phyloP scores from a whole-genome alignment of 768 basidiomycete genomes.

The Boletus reticuloceps region DNA sequence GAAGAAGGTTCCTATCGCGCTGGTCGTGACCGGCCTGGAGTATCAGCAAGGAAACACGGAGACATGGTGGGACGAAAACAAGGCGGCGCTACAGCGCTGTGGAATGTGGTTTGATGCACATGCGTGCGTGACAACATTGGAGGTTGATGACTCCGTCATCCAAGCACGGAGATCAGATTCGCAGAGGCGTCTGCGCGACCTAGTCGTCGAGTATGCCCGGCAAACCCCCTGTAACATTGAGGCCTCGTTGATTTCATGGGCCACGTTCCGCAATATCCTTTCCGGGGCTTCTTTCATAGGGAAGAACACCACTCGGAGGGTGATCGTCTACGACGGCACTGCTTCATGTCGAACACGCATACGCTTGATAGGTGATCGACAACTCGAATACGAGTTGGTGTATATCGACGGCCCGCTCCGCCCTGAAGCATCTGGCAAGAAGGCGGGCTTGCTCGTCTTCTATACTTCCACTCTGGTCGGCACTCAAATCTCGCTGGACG shows the following conservation, averaged over 20 bases:
- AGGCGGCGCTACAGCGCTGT: conserved; percentile 19
- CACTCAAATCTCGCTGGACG: not conserved
- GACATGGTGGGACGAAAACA: conserved; percentile 28
- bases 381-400: not conserved
- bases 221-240: not conserved
- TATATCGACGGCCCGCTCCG: not conserved
- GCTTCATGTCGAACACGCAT: not conserved
- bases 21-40: conserved; percentile 38
- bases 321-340: not conserved
- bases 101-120: conserved; percentile 30
- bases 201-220: not conserved
- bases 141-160: not conserved
- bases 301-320: not conserved
- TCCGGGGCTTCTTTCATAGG: not conserved
- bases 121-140: conserved; percentile 7
- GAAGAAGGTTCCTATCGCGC: conserved; percentile 32
- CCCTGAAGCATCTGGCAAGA: not conserved
- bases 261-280: not conserved
- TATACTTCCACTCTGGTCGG: not conserved
- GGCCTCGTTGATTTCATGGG: not conserved
- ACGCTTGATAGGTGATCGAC: not conserved
- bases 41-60: conserved; percentile 22
- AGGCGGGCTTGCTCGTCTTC: not conserved
- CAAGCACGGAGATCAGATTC: not conserved
- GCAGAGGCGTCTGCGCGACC: not conserved